phyloP scores from a whole-genome alignment of 805 yeast genomes.

The Yamadazyma tumulicola region DNA sequence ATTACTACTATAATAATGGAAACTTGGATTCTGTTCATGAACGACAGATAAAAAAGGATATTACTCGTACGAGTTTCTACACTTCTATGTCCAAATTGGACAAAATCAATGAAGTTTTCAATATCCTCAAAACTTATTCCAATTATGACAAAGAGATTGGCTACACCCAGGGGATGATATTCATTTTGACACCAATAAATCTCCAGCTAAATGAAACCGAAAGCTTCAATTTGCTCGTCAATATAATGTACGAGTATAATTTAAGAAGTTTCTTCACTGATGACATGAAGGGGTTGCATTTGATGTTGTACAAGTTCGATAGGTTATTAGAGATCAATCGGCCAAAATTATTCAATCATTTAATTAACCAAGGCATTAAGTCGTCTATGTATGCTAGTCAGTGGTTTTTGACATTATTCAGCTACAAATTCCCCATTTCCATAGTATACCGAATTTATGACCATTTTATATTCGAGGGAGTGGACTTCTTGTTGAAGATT shows the following conservation, averaged over 20 bases:
- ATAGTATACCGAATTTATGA: slow-evolving; percentile 87
- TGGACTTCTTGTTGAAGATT: slow-evolving; percentile 80
- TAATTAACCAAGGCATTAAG: slow-evolving; percentile 79
- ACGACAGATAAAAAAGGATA: slow-evolving; percentile 73
- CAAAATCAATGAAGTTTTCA: slow-evolving; percentile 61
- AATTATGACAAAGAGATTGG: slow-evolving; percentile 91
- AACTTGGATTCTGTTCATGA: slow-evolving; percentile 60
- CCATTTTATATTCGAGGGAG: slow-evolving; percentile 84
- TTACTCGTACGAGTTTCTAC: slow-evolving; percentile 81
- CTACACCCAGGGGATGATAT: slow-evolving; percentile 97
- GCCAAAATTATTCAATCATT: slow-evolving; percentile 72
- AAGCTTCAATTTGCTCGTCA: slow-evolving; percentile 76
- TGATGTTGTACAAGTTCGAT: slow-evolving; percentile 85
- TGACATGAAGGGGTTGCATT: slow-evolving; percentile 90
- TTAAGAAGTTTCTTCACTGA: slow-evolving; percentile 75
- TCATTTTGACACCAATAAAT: slow-evolving; percentile 79
- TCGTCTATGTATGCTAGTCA: slow-evolving; percentile 97
- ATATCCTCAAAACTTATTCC: slow-evolving; percentile 80
- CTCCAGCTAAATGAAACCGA: slow-evolving; percentile 81
- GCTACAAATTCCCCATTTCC: slow-evolving; percentile 88
- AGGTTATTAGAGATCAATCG: slow-evolving; percentile 72
- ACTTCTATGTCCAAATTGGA: slow-evolving; percentile 51
- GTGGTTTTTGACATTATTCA: slow-evolving; percentile 94
- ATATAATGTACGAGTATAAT: slow-evolving; percentile 81
- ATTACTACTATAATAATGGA: slow-evolving; percentile 55